These are phyloP conservation scores for Pichia sp. DNA, from an alignment of 1,139 yeast species.

Conservation along the genomic window DNA sequence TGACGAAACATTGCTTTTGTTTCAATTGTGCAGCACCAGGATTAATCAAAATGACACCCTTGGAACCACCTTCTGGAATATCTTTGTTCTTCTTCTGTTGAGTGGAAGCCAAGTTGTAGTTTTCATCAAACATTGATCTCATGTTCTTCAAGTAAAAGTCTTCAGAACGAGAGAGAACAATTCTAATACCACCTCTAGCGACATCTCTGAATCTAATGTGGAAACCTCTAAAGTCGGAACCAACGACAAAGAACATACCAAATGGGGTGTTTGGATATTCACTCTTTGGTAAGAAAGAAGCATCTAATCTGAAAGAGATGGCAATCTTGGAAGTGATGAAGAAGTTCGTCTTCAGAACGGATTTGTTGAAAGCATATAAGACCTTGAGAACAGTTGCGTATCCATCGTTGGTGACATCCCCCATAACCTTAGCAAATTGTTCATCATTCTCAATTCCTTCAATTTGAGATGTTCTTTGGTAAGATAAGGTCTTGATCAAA, in stretches of 20 bases:
- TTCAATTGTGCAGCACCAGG: conserved; percentile 73
- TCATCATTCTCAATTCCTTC: conserved; percentile 68
- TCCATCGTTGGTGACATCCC: conserved; percentile 71
- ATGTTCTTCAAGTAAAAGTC: conserved; percentile 86
- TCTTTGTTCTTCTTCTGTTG: conserved; percentile 97
- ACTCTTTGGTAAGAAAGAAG: conserved; percentile 70
- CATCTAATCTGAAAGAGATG: conserved; percentile 82
- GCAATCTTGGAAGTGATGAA: conserved; percentile 95
- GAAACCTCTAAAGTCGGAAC: conserved; percentile 96
- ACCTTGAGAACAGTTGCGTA: conserved; percentile 80
- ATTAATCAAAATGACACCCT: conserved; percentile 89
- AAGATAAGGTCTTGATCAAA: conserved; percentile 67
- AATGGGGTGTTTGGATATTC: conserved; percentile 92
- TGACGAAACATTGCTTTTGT: conserved; percentile 82
- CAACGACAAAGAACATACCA: conserved; percentile 94
- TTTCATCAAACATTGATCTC: conserved; percentile 89
- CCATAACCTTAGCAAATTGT: conserved; percentile 64
- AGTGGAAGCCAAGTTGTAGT: conserved; percentile 90
- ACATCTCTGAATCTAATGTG: conserved; percentile 96
- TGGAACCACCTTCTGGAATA: conserved; percentile 98
- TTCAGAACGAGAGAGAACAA: conserved; percentile 77
- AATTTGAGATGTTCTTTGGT: conserved; percentile 76
- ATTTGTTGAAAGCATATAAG: conserved; percentile 74
- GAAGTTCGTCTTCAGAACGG: conserved; percentile 88
- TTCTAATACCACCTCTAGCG: conserved; percentile 97